These are phyloP conservation scores for Quercus mongolica DNA, from an alignment of 306 rosid species.

Conservation along the genomic window DNA sequence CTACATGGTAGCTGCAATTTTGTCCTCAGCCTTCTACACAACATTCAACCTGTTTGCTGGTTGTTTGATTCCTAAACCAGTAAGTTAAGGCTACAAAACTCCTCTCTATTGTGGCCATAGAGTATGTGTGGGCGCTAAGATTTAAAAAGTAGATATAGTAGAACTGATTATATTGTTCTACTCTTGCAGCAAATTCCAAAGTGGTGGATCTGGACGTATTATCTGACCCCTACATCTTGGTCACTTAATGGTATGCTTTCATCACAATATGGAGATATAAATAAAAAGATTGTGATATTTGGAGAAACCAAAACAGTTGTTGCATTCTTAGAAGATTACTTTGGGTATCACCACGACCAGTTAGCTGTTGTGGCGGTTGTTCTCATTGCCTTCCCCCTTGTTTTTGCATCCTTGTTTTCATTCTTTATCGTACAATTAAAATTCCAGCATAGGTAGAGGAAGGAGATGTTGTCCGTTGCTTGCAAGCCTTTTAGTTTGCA, in stretches of 20 bases:
- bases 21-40: background rate
- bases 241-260: background rate
- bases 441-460: background rate
- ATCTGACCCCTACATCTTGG: background rate
- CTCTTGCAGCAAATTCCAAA: background rate
- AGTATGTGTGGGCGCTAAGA: background rate
- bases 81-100: background rate
- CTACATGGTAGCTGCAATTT: background rate
- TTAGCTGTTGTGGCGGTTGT: background rate
- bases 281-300: background rate
- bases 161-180: background rate
- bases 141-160: background rate
- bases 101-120: background rate
- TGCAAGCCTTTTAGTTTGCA: too few species aligned
- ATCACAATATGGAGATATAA: slow-evolving; percentile 1
- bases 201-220: background rate
- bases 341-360: background rate
- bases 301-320: background rate
- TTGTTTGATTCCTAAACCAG: background rate
- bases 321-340: background rate
- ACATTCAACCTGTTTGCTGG: background rate
- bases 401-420: background rate
- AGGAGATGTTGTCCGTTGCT: too few species aligned
- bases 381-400: background rate
- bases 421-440: background rate